Base-by-base conservation (phyloP, 208 protist species). In the Leishmania turanica region DNA sequence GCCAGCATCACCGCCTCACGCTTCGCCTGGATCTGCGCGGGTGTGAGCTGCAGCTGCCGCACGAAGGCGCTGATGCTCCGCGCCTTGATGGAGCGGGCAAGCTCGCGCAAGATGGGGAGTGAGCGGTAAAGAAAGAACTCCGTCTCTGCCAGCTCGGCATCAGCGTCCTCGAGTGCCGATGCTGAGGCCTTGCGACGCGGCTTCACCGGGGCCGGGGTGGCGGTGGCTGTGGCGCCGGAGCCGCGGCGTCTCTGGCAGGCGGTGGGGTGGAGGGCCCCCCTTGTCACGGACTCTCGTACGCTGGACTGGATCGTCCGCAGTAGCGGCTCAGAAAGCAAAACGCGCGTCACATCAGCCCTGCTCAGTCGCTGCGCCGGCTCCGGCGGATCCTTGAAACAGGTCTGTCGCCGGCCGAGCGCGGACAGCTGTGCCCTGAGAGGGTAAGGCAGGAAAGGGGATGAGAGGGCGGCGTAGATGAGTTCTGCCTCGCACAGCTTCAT, bases 1-100 rank as follows among this genome's bases (percentile, higher is more conserved):
- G 71, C 45, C 31, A 84, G 84, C 79, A 94, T 77, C 19, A 96
- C 93, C 56, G 88, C 81, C 78, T 94, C 93, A 2, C 93, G 90
- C 77, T 96, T 96, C 37, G 79, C 79, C 2, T 90, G 91, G 2
- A 96, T 86, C 75, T 91, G 86, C 7, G 81, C 81, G n/a, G 89
- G 89, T 0, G 85, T 90, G 47, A 88, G 62, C 70, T 88, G 68
- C 9, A 95, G 73, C 71, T 94, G 87, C 68, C 89, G 88, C 21
- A 82, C 84, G 51, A 93, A 89, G 6, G 77, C 19, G 17, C 87
- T 80, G 45, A 84, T 75, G 15, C 85, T 79, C 3, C 87, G 86
- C 79, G 91, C 92, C 70, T 87, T 87, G 11, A 95, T 77, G 21
- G 79, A 65, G 17, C 82, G 69, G 27, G 90, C 88, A 8, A 96